Conservation (phyloP, 23 red algal species). For the Gracilaria caudata region DNA sequence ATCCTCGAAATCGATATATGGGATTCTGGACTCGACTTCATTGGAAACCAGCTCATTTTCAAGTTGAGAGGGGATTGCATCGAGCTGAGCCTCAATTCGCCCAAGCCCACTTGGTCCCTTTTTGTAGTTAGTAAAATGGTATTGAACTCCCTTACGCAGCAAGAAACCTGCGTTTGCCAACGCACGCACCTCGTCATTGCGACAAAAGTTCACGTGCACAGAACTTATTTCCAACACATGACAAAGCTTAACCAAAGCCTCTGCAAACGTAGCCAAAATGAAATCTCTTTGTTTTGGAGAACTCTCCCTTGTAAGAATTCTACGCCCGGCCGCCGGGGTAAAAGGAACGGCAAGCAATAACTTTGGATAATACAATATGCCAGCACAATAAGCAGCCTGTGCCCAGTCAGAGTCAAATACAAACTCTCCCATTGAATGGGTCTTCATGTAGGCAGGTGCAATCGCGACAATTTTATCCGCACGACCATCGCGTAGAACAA, state of each 20-base stretch:
- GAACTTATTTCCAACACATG: constrained; percentile 53
- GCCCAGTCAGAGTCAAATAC: constrained; percentile 91
- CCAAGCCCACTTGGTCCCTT: constrained; percentile 22
- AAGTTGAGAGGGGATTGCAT: neutral
- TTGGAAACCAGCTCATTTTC: neutral
- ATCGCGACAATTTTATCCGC: constrained; percentile 47
- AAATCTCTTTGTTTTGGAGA: constrained; percentile 1
- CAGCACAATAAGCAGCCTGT: constrained; percentile 57
- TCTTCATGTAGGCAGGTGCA: constrained; percentile 79
- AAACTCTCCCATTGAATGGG: constrained; percentile 87
- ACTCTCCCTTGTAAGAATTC: constrained; percentile 63
- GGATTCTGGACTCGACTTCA: neutral
- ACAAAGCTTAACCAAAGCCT: constrained; percentile 53
- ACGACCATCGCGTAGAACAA: constrained; percentile 41
- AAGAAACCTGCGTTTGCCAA: constrained; percentile 66
- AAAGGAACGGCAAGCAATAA: constrained; percentile 84
- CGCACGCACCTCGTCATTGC: constrained; percentile 66
- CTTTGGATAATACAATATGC: constrained; percentile 91
- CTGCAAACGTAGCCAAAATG: constrained; percentile 47
- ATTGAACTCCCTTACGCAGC: constrained; percentile 75
- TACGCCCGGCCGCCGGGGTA: constrained; percentile 78
- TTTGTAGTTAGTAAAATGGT: constrained; percentile 75
- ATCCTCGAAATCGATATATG: constrained; percentile 82
- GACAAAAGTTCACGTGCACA: constrained; percentile 90
- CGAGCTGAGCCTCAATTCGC: neutral